A percentile compares a stretch with the other conserved stretches of the same genome.
These are phyloP conservation scores for Deinandra increscens DNA, from an alignment of 129 eudicot species.

Conservation along the genomic window DNA sequence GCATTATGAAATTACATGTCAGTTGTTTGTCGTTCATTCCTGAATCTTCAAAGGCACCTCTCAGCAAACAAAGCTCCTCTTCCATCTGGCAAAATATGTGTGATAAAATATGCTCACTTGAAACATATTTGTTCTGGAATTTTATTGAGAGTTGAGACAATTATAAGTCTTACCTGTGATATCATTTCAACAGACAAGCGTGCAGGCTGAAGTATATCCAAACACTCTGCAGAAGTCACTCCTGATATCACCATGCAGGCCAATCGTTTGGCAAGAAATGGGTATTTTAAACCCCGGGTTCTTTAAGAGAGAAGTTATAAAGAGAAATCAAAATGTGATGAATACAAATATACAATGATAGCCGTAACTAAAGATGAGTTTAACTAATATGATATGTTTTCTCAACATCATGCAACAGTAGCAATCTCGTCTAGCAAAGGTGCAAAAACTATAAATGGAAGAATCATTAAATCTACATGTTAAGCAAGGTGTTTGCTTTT, in stretches of 20 bases:
- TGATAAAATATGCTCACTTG: slow-evolving; percentile 7
- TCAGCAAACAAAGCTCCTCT: slow-evolving; percentile 61
- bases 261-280: slow-evolving; percentile 78
- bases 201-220: slow-evolving; percentile 89
- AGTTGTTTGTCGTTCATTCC: slow-evolving; percentile 45
- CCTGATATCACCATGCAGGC: slow-evolving; percentile 91
- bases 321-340: slow-evolving; percentile 13
- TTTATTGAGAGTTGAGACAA: neutral
- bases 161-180: slow-evolving; percentile 38
- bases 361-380: neutral
- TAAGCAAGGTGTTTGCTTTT: neutral
- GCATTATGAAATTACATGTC: slow-evolving; percentile 53
- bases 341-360: slow-evolving; percentile 4
- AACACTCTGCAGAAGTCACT: slow-evolving; percentile 41
- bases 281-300: slow-evolving; percentile 69
- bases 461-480: neutral
- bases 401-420: neutral
- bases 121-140: slow-evolving; percentile 13
- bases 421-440: neutral
- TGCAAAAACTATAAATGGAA: neutral
- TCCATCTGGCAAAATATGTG: slow-evolving; percentile 51
- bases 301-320: slow-evolving; percentile 32
- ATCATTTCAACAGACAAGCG: slow-evolving; percentile 55
- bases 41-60: slow-evolving; percentile 49
- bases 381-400: neutral